A percentile compares a stretch with the other conserved stretches of the same genome.
Conservation (phyloP, 768 basidiomycete genomes). For the Rhodotorula diobovata region DNA sequence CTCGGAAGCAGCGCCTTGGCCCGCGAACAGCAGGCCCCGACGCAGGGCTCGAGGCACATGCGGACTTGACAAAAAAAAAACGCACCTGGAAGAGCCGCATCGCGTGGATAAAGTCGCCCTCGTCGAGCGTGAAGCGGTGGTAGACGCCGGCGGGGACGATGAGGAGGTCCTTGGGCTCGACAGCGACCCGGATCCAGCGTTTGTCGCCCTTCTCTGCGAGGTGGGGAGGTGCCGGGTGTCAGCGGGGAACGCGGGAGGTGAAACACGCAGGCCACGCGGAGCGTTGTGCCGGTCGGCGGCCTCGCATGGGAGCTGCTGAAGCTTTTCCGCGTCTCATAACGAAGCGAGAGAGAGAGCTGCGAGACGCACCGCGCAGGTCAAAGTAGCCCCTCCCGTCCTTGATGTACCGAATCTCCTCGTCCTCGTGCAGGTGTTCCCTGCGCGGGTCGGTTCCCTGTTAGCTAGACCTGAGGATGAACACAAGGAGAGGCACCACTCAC, state of each 20-base stretch:
- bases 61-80: no score
- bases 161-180: slow-evolving; percentile 74
- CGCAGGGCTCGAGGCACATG: neutral
- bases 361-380: slow-evolving; percentile 68
- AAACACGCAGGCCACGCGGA: no score
- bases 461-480: no score
- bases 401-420: slow-evolving; percentile 90
- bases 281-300: no score
- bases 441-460: neutral
- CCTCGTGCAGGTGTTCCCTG: slow-evolving; percentile 75
- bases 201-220: slow-evolving; percentile 60
- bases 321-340: no score
- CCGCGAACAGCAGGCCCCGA: no score
- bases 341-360: neutral
- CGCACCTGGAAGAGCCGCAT: slow-evolving; percentile 77
- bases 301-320: no score
- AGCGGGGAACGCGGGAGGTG: no score
- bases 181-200: slow-evolving; percentile 73
- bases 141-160: slow-evolving; percentile 87
- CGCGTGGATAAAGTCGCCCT: slow-evolving; percentile 65
- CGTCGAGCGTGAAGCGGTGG: slow-evolving; percentile 88
- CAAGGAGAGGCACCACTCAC: neutral
- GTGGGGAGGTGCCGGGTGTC: neutral
- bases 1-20: neutral
- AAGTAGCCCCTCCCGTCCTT: slow-evolving; percentile 85